Evolutionary conservation across 768 basidiomycete genomes (phyloP).

Genomic region (Tylopilus plumbeoviolaceoides): DNA sequence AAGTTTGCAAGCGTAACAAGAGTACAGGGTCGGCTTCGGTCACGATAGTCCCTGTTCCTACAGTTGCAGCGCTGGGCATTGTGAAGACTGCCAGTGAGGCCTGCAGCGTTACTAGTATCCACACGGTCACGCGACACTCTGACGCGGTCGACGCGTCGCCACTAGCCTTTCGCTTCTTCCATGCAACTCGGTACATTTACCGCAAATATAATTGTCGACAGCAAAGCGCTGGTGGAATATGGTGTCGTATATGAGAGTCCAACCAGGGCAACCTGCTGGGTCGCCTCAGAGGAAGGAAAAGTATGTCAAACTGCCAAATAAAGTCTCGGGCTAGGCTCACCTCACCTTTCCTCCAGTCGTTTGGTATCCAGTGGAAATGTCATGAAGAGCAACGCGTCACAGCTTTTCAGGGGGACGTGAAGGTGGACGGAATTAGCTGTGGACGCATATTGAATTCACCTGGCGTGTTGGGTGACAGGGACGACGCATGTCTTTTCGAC

Average conservation of each 20-base stretch:
- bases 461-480: not conserved
- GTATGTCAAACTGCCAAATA: not conserved
- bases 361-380: slow-evolving; percentile 13
- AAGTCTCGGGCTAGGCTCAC: not conserved
- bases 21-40: no score
- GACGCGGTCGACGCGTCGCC: no score
- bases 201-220: slow-evolving; percentile 12
- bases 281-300: slow-evolving; percentile 23
- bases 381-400: not conserved
- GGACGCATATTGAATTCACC: accelerated
- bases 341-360: not conserved
- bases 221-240: slow-evolving; percentile 10
- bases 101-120: no score
- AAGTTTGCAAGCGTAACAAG: no score
- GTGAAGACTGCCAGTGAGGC: no score
- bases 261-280: slow-evolving; percentile 20
- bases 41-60: no score
- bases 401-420: not conserved
- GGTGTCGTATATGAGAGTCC: slow-evolving; percentile 2
- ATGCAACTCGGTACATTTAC: slow-evolving; percentile 5
- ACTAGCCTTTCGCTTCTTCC: no score
- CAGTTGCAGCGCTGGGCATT: no score
- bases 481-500: not conserved
- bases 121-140: no score
- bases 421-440: slow-evolving; percentile 9